phyloP scores from a whole-genome alignment of 2,329 filamentous ascomycete genomes.

The Colletotrichum caudatum region DNA sequence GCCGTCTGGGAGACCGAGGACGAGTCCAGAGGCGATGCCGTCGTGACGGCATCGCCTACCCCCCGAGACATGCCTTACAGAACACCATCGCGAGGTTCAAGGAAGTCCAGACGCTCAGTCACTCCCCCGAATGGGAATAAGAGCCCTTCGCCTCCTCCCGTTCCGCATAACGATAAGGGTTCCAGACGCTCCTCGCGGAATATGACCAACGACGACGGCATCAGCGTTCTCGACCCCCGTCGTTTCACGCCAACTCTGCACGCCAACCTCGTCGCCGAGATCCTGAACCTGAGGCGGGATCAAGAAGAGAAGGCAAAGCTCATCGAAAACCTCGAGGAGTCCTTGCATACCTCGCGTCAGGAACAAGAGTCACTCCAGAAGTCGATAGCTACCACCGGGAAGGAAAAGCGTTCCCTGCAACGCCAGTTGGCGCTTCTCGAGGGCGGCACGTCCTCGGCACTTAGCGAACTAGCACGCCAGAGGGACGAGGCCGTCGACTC shows the following conservation, averaged over 20 bases:
- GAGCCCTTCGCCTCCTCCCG: constrained; percentile 69
- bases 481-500: constrained; percentile 85
- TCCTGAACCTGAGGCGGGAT: constrained; percentile 86
- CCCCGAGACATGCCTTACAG: constrained; percentile 79
- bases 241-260: constrained; percentile 96
- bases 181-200: constrained; percentile 69
- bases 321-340: constrained; percentile 86
- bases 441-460: constrained; percentile 85
- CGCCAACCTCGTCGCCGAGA: constrained; percentile 94
- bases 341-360: constrained; percentile 75
- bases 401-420: constrained; percentile 84
- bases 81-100: constrained; percentile 74
- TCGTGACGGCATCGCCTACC: constrained; percentile 71
- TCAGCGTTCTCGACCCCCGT: constrained; percentile 85
- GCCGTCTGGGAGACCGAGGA: constrained; percentile 73
- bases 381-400: constrained; percentile 71
- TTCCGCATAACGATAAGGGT: constrained; percentile 56
- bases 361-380: constrained; percentile 80
- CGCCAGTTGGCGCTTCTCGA: constrained; percentile 89
- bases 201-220: constrained; percentile 73
- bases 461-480: constrained; percentile 86
- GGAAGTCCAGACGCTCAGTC: constrained; percentile 72
- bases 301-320: constrained; percentile 89
- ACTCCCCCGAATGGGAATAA: constrained; percentile 68
- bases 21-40: constrained; percentile 67